Base-by-base conservation (phyloP, 208 protist species). In the Trypanosoma caninum region DNA sequence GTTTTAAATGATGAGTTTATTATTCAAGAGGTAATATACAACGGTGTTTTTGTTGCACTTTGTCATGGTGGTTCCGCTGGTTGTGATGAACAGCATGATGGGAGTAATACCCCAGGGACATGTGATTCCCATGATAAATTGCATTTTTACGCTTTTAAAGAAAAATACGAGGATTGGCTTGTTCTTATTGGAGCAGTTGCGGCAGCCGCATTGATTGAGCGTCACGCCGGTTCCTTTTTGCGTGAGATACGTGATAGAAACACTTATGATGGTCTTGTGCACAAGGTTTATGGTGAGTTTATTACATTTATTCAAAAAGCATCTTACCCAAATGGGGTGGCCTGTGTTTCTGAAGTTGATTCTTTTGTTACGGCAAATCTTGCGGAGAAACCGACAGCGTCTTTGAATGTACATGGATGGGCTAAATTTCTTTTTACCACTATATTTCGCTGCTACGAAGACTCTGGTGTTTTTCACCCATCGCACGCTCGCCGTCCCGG, bases 151-250 rank as follows among this genome's bases (percentile, higher is more conserved):
- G 7, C 27, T 2, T 65, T 50, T 35, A 31, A 28, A n/a, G 65
- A 72, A 41, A 64, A 59, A 42, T 72, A 60, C 34, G 57, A 59
- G 27, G 65, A 72, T 47, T 72, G 65, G 65, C 51, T 72, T 30
- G 65, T 72, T n/a, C 51, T 72, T 9, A 41, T 72, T 54, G 65
- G 57, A 30, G 56, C 65, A 10, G 41, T 65, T 28, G 58, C 57
- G 6, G 65, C 65, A 16, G 56, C 57, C 0, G 65, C 57, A 3
- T 11, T 72, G 27, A 22, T 72, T 4, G 50, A 72, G 35, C 65
- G 65, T 10, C 58, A 72, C 37, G 51, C 27, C 1, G 53, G 40
- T 14, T 35, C 31, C 1, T 60, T 69, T 61, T 30, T 38, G 16
- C 62, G 62, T 8, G 44, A 61, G 1, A 0, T 20, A 33, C 33